Evolutionary conservation across 2,329 filamentous ascomycete species (phyloP), one percentile per base, ranked within the genome.

Genomic region (Arthrobotrys conoides): DNA sequence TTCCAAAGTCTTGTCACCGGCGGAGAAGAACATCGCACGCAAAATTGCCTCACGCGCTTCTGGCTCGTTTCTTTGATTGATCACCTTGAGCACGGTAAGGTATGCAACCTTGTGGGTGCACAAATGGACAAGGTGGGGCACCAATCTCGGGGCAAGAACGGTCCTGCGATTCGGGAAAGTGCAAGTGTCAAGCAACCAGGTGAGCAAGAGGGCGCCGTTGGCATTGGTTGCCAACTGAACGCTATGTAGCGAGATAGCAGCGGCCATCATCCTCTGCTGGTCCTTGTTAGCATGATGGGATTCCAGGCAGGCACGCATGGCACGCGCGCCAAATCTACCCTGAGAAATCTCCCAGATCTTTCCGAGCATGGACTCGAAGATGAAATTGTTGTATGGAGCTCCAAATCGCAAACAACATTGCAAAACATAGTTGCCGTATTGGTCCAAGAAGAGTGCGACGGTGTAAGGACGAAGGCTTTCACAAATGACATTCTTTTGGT

Each of bases 41-140:
- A 98, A 87, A 46, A 99, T 93, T 59, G 90, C 92, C 83, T 99
- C 95, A 12, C 96, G 90, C 2, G 96, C 96, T 79, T 98, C 95
- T 0, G 93, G 88, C 85, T 99, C 96, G 38, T 94, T 93, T 83
- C 97, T 94, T 85, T 99, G 96, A 84, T 99, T 99, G 85, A 99
- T 97, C 64, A 98, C 94, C 87, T 99, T 99, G 73, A 99, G 87
- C 0, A 99, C 95, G 0, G 96, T 99, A 79, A 98, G 88, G 83
- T 98, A 98, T 0, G 96, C 96, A 71, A 99, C 95, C 87, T 98
- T 98, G 87, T 99, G 96, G 0, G 96, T 98, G 87, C 96, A 98
- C 5, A 99, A 88, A 83, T 97, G 93, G 24, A 97, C 94, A 36
- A 99, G 88, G 83, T 97, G 94, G 48, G 96, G 94, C 16, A 97